These are phyloP conservation scores for Circinella minor DNA, from an alignment of 371 early-diverging fungal species.

Conservation along the genomic window DNA sequence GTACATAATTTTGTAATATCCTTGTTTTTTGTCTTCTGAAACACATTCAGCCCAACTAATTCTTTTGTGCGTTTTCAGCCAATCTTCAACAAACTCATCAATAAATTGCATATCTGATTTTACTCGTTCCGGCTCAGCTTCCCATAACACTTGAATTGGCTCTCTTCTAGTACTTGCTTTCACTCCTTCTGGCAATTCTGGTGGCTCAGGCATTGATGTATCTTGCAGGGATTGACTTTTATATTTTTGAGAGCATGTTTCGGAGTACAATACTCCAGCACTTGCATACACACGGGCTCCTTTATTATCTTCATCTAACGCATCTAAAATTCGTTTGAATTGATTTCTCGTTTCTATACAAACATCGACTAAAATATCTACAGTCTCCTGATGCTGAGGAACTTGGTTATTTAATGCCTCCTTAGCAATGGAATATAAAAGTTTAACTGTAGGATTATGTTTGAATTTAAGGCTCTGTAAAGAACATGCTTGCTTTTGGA, in stretches of 20 bases:
- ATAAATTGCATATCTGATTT: conserved; percentile 9
- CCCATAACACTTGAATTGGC: background rate
- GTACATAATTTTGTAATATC: conserved; percentile 10
- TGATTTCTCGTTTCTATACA: conserved; percentile 11
- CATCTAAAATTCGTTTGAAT: conserved; percentile 12
- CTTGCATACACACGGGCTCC: conserved; percentile 6
- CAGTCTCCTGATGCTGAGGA: conserved; percentile 6
- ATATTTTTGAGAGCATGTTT: background rate
- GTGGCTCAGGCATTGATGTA: conserved; percentile 5
- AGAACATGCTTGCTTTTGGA: conserved; percentile 15
- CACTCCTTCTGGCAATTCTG: background rate
- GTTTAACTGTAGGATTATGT: conserved; percentile 10
- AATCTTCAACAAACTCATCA: background rate
- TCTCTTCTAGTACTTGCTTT: background rate
- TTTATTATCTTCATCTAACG: conserved; percentile 9
- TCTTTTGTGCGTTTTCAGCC: conserved; percentile 10
- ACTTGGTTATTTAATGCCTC: conserved; percentile 7
- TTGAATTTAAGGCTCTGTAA: conserved; percentile 10
- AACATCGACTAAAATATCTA: conserved; percentile 9
- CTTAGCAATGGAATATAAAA: conserved; percentile 11
- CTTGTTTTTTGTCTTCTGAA: conserved; percentile 1
- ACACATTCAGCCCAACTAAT: conserved; percentile 10
- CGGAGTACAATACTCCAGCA: conserved; percentile 8
- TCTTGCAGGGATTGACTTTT: background rate
- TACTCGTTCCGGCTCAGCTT: background rate